phyloP scores from a whole-genome alignment of 2,329 filamentous ascomycete genomes.

The Microcera coccophila region DNA sequence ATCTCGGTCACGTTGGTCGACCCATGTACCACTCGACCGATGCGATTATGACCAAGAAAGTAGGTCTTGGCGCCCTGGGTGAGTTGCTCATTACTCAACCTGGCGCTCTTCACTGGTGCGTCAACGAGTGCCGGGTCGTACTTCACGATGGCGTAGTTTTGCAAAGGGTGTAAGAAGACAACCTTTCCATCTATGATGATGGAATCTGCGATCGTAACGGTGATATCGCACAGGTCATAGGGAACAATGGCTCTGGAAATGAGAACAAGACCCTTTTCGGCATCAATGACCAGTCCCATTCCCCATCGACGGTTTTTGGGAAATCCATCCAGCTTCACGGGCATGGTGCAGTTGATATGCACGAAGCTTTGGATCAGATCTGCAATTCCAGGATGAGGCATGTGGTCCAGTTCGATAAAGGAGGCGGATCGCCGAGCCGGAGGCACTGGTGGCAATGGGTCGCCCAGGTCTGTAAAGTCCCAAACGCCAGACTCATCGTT shows the following conservation, averaged over 20 bases:
- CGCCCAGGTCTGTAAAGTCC: constrained; percentile 86
- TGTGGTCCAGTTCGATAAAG: constrained; percentile 88
- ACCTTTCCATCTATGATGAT: constrained; percentile 93
- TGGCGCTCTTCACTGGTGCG: constrained; percentile 86
- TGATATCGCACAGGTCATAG: constrained; percentile 95
- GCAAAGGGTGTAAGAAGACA: constrained; percentile 90
- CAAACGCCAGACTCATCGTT: constrained; percentile 89
- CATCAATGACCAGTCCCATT: constrained; percentile 95
- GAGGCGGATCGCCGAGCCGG: constrained; percentile 74
- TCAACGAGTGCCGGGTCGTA: constrained; percentile 93
- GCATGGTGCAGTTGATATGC: constrained; percentile 87
- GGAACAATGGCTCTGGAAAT: constrained; percentile 93
- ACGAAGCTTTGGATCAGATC: constrained; percentile 94
- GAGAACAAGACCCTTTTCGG: constrained; percentile 89
- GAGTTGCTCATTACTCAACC: constrained; percentile 74
- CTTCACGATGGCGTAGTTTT: constrained; percentile 94
- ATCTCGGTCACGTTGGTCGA: constrained; percentile 96
- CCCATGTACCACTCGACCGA: constrained; percentile 86
- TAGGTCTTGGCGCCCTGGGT: constrained; percentile 92
- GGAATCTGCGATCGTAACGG: constrained; percentile 92
- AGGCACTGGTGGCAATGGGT: constrained; percentile 70
- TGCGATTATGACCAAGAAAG: constrained; percentile 98
- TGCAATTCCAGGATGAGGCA: constrained; percentile 83
- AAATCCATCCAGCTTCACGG: constrained; percentile 95
- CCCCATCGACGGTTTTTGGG: constrained; percentile 91